Evolutionary conservation across 495 filamentous ascomycete genomes (phyloP).

Genomic region (Barbatosphaeria neglecta): DNA sequence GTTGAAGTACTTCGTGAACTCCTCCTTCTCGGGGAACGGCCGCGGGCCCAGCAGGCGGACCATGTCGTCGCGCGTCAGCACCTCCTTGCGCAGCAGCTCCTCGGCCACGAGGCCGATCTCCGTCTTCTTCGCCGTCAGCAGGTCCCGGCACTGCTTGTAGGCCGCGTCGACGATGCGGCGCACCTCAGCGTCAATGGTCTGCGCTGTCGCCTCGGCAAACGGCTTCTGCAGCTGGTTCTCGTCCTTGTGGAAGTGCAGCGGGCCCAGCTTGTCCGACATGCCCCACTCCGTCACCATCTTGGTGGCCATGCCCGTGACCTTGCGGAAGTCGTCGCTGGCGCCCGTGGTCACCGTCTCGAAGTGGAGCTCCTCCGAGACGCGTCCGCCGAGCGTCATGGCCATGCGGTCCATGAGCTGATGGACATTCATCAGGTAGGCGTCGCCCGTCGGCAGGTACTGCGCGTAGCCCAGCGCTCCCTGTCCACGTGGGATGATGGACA

Average conservation of each 20-base stretch:
- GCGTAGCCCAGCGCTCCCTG: constrained; percentile 90
- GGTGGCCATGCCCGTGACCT: constrained; percentile 90
- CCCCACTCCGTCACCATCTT: constrained; percentile 97
- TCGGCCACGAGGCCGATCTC: constrained; percentile 85
- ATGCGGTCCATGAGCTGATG: constrained; percentile 98
- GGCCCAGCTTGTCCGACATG: constrained; percentile 88
- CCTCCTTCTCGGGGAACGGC: constrained; percentile 69
- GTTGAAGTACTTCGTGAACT: constrained; percentile 90
- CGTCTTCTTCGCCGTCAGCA: constrained; percentile 74
- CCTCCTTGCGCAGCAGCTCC: constrained; percentile 84
- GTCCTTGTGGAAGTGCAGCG: constrained; percentile 75
- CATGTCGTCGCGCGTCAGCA: constrained; percentile 82
- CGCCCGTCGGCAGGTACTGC: constrained; percentile 82
- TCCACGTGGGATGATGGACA: constrained; percentile 94
- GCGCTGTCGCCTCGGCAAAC: constrained; percentile 87
- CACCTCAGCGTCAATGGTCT: constrained; percentile 83
- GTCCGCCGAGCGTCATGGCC: constrained; percentile 96
- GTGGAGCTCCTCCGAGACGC: constrained; percentile 89
- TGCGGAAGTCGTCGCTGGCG: constrained; percentile 95
- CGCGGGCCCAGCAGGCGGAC: constrained; percentile 74
- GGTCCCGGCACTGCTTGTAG: constrained; percentile 75
- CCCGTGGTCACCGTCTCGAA: constrained; percentile 93
- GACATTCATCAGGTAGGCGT: constrained; percentile 88
- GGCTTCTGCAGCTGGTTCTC: constrained; percentile 79
- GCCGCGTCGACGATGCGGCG: constrained; percentile 81